Evolutionary conservation across 495 filamentous ascomycete genomes (phyloP), one percentile per base, ranked within the genome.

Genomic region (Penicillium simplicissimum): DNA sequence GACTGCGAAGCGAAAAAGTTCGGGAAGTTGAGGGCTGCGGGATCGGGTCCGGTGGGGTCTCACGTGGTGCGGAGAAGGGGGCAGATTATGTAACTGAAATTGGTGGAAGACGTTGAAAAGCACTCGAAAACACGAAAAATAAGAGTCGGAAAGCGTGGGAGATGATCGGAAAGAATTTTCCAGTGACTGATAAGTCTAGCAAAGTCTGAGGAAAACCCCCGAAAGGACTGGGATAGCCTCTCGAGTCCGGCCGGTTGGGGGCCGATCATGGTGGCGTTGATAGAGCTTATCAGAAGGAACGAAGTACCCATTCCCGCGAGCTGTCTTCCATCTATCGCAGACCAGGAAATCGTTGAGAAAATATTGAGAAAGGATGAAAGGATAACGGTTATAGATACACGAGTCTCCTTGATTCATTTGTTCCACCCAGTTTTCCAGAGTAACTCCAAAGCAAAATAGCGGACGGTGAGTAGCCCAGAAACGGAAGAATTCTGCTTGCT

Each of bases 11-110:
- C 51, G 59, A 65, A 65, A 71, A 71, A 70, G 62, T 68, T 64
- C 65, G 70, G 70, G 61, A 70, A 61, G 66, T 61, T 54, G 61
- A 68, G 65, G 62, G 62, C 60, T 66, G 68, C 68, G 62, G 62
- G 66, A 64, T 69, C 66, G 70, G 68, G 63, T 59, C 57, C 56
- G 60, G 62, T 66, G 64, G 62, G 57, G 55, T 35, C 68, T 71
- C 68, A 71, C 71, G 70, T 71, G 69, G 67, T 72, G 68, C 71
- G 71, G 71, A 73, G 71, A 66, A 61, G 40, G 28, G 35, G 23
- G 45, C 33, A 34, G 63, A 69, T 71, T 71, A 71, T 64, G 68
- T 71, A 71, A 71, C 35, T 55, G 13, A 47, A 34, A 52, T 52
- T 52, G 25, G 48, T 52, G 42, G 42, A 19, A 45, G 19, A 45